A percentile compares a stretch with the other conserved stretches of the same genome.
Conservation (phyloP, 2,329 filamentous ascomycete species). For the Pseudohalonectria lignicola region DNA sequence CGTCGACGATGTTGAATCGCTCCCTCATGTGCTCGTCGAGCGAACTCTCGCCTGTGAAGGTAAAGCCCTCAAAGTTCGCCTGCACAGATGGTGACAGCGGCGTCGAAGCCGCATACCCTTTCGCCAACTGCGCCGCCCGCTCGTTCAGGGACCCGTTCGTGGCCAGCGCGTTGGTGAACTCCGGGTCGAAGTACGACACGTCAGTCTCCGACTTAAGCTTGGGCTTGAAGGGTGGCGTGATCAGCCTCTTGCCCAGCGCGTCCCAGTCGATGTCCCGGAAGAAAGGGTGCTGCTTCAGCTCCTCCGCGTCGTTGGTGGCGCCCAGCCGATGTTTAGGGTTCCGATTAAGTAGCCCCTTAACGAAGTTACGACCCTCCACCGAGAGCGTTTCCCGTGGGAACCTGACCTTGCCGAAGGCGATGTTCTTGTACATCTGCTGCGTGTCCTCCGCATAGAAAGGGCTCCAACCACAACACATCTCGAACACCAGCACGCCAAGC, state of each 20-base stretch:
- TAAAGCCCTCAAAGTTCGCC: constrained; percentile 97
- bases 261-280: constrained; percentile 93
- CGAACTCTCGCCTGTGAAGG: constrained; percentile 95
- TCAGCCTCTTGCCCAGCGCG: constrained; percentile 76
- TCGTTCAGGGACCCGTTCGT: constrained; percentile 83
- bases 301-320: constrained; percentile 81
- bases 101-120: constrained; percentile 79
- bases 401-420: constrained; percentile 94
- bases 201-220: constrained; percentile 93
- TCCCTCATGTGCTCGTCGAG: constrained; percentile 74
- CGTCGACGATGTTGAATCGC: constrained; percentile 31
- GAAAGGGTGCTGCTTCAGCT: constrained; percentile 90
- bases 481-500: constrained; percentile 90
- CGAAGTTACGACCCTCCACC: constrained; percentile 91
- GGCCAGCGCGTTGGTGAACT: constrained; percentile 91
- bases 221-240: constrained; percentile 94
- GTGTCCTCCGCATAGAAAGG: constrained; percentile 98
- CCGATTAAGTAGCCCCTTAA: constrained; percentile 92
- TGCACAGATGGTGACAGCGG: constrained; percentile 92
- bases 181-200: constrained; percentile 95
- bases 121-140: constrained; percentile 74
- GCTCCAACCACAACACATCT: constrained; percentile 99
- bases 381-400: constrained; percentile 93
- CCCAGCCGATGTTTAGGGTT: constrained; percentile 94
- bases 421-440: constrained; percentile 99